Percentiles rank a stretch among this genome's conserved stretches.
Evolutionary conservation across 2,329 filamentous ascomycete species (phyloP).

Genomic region (Elsinoe necatrix): DNA sequence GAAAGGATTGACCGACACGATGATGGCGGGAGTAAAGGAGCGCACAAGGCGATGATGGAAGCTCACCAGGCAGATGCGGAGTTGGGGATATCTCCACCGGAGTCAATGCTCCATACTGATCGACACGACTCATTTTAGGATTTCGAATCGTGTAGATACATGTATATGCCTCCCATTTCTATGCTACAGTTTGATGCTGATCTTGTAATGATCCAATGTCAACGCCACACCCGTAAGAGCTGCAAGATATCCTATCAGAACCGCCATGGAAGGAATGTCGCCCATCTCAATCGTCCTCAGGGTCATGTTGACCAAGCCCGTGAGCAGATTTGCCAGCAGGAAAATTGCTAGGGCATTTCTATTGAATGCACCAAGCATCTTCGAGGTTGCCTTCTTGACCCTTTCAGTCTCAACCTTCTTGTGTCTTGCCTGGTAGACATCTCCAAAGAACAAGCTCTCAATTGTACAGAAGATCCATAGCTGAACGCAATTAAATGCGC

Average conservation of each 20-base stretch:
- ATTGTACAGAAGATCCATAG: slow-evolving; percentile 68
- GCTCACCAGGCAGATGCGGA: too few species aligned
- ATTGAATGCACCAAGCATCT: slow-evolving; percentile 75
- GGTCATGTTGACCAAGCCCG: slow-evolving; percentile 80
- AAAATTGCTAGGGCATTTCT: slow-evolving; percentile 81
- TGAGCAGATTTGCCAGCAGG: slow-evolving; percentile 78
- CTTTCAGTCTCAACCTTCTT: slow-evolving; percentile 53
- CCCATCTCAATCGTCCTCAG: slow-evolving; percentile 70
- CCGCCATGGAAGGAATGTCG: slow-evolving; percentile 57
- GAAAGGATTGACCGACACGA: too few species aligned
- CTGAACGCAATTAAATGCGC: slow-evolving; percentile 83
- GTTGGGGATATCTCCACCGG: too few species aligned
- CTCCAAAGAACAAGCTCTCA: slow-evolving; percentile 71
- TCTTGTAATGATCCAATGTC: slow-evolving; percentile 53
- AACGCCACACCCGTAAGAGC: slow-evolving; percentile 61
- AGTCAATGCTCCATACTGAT: background rate
- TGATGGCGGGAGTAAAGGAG: too few species aligned
- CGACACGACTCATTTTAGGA: background rate
- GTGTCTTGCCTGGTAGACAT: slow-evolving; percentile 51
- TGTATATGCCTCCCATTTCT: background rate
- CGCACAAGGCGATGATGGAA: too few species aligned
- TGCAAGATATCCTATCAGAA: slow-evolving; percentile 65
- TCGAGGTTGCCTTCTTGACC: slow-evolving; percentile 64
- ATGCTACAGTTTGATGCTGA: slow-evolving; percentile 60
- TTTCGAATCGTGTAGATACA: background rate